phyloP scores from a whole-genome alignment of 1,284 basidiomycete species.

The Ceratobasidium sp. region DNA sequence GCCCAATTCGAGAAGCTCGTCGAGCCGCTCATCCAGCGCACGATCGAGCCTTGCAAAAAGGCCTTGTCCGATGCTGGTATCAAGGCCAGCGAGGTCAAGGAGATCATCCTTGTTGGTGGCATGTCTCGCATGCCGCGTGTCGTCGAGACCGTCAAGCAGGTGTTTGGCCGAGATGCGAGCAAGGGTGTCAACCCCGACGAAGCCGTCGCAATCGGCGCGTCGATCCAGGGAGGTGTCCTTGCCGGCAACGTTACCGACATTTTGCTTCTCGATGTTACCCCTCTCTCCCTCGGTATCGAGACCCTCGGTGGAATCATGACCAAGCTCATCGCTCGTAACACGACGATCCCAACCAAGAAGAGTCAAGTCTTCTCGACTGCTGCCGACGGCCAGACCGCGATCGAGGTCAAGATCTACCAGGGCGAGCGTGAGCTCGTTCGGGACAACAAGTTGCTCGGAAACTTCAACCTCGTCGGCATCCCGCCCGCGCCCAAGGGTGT shows the following conservation, averaged over 20 bases:
- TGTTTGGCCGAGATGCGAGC: conserved; percentile 94
- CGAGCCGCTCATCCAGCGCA: conserved; percentile 83
- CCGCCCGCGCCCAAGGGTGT: conserved; percentile 98
- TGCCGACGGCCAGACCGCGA: conserved; percentile 93
- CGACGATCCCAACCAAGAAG: conserved; percentile 99
- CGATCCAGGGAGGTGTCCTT: conserved; percentile 94
- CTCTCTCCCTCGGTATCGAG: conserved; percentile 93
- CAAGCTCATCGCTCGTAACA: conserved; percentile 93
- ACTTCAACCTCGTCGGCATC: conserved; percentile 98
- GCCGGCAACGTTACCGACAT: conserved; percentile 97
- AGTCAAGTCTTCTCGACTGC: conserved; percentile 98
- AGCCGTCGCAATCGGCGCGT: conserved; percentile 91
- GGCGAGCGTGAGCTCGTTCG: conserved; percentile 97
- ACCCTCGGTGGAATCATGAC: conserved; percentile 99
- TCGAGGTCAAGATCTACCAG: conserved; percentile 98
- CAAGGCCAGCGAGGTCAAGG: conserved; percentile 91
- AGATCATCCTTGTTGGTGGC: conserved; percentile 97
- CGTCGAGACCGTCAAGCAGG: conserved; percentile 86
- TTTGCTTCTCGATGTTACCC: conserved; percentile 94
- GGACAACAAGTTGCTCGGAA: conserved; percentile 99
- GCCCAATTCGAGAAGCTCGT: conserved; percentile 92
- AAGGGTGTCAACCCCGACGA: conserved; percentile 99
- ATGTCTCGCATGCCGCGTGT: conserved; percentile 99
- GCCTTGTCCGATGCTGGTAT: conserved; percentile 90
- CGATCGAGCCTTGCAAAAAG: conserved; percentile 98